Conservation (phyloP, 176 grass and related monocot genomes). For the Bromus sterilis region DNA sequence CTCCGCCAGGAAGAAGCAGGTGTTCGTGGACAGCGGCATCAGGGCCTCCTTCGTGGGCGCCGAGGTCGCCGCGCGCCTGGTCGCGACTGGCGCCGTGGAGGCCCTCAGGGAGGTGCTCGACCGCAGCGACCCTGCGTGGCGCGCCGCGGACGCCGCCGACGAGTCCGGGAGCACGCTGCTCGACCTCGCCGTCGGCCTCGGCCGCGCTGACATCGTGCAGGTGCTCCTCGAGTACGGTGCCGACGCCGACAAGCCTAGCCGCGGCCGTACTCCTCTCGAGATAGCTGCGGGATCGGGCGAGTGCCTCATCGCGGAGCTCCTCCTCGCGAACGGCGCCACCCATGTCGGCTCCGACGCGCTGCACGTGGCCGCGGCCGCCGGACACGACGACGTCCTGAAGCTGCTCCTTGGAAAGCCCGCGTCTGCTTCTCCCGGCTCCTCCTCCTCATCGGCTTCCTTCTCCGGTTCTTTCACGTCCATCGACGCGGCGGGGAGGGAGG, state of each 20-base stretch:
- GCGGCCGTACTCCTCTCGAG: constrained; percentile 46
- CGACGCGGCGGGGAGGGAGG: constrained; percentile 48
- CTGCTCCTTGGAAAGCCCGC: constrained; percentile 47
- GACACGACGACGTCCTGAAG: constrained; percentile 41
- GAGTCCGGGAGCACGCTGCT: constrained; percentile 53
- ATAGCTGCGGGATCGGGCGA: constrained; percentile 40
- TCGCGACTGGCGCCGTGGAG: constrained; percentile 41
- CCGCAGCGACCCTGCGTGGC: constrained; percentile 59
- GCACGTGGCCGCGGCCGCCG: constrained; percentile 43
- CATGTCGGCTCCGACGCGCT: constrained; percentile 41
- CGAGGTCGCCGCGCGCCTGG: constrained; percentile 29
- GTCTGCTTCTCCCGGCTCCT: not conserved
- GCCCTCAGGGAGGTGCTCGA: constrained; percentile 56
- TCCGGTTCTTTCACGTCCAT: constrained; percentile 10
- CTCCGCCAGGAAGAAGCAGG: constrained; percentile 65
- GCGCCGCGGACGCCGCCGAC: constrained; percentile 31
- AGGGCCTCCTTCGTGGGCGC: constrained; percentile 51
- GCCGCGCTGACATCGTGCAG: constrained; percentile 66
- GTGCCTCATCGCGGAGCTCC: constrained; percentile 57
- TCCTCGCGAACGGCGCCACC: constrained; percentile 44
- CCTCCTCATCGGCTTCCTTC: constrained; percentile 9
- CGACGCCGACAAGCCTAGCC: constrained; percentile 50
- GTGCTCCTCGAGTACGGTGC: constrained; percentile 68
- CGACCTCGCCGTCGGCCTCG: constrained; percentile 42
- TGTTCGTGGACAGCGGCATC: constrained; percentile 69